Evolutionary conservation across 352 stramenopile species (phyloP).

Genomic region (Globisporangium perplexum): DNA sequence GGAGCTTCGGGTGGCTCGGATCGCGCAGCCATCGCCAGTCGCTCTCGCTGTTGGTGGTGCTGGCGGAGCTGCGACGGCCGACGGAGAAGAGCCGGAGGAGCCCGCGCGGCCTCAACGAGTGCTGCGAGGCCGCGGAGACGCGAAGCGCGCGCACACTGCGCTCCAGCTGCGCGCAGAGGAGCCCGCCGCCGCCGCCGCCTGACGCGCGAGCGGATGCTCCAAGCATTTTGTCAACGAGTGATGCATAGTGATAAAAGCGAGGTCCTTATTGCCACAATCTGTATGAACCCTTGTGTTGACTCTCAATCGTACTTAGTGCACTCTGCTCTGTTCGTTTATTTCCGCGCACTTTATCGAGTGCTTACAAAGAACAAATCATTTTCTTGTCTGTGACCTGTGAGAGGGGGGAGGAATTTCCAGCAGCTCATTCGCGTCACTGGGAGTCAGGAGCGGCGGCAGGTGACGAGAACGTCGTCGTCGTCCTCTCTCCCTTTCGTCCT

Average conservation of each 20-base stretch:
- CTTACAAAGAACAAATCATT: background rate
- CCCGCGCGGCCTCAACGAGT: no score
- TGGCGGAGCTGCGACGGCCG: background rate
- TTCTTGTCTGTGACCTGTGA: background rate
- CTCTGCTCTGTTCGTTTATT: background rate
- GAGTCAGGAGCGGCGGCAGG: no score
- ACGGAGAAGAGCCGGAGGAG: background rate
- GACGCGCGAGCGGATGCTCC: no score
- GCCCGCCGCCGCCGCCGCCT: no score
- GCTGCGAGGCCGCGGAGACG: background rate
- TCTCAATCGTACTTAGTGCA: no score
- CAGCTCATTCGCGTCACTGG: background rate
- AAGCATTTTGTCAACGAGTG: no score
- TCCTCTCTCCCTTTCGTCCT: no score
- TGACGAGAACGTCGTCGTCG: no score
- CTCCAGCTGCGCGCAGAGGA: no score
- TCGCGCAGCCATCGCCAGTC: constrained; percentile 6
- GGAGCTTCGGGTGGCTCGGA: constrained; percentile 32
- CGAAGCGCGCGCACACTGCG: background rate
- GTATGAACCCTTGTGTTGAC: no score
- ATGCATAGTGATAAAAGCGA: no score
- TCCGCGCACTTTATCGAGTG: background rate
- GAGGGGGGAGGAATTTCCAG: background rate
- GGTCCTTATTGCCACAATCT: no score
- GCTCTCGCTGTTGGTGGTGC: background rate